Evolutionary conservation across 441 rosid species (phyloP).

Genomic region (Erysimum cheiri): DNA sequence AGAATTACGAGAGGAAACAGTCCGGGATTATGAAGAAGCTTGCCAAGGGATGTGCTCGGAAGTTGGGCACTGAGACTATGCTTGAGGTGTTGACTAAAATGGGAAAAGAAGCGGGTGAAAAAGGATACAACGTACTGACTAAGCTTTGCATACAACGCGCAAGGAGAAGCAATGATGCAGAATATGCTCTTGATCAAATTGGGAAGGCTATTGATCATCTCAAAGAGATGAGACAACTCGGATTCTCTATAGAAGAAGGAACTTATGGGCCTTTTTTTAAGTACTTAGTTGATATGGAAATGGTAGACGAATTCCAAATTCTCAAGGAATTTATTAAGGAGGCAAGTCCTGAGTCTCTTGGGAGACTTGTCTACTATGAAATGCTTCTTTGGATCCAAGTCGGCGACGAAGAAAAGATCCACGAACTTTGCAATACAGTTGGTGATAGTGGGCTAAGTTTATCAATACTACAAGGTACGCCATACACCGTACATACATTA

Average conservation of each 20-base stretch:
- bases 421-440: conserved; percentile 54
- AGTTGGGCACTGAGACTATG: conserved; percentile 60
- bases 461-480: conserved; percentile 58
- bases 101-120: conserved; percentile 69
- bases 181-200: conserved; percentile 53
- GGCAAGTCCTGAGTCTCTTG: conserved; percentile 47
- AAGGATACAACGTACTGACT: conserved; percentile 67
- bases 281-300: conserved; percentile 68
- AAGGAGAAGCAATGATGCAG: conserved; percentile 55
- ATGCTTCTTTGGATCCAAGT: conserved; percentile 69
- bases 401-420: conserved; percentile 59
- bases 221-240: conserved; percentile 61
- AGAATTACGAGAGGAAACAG: conserved; percentile 49
- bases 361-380: conserved; percentile 82
- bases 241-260: conserved; percentile 62
- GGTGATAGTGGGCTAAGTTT: conserved; percentile 45
- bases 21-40: conserved; percentile 45
- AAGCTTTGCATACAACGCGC: conserved; percentile 57
- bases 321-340: conserved; percentile 53
- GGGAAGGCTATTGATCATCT: conserved; percentile 52
- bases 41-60: conserved; percentile 49
- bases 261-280: conserved; percentile 67
- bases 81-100: conserved; percentile 58
- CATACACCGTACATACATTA: not conserved
- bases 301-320: conserved; percentile 65